Evolutionary conservation across 495 filamentous ascomycete species (phyloP), one percentile per base, ranked within the genome.

Genomic region (Lepidopterella palustris): DNA sequence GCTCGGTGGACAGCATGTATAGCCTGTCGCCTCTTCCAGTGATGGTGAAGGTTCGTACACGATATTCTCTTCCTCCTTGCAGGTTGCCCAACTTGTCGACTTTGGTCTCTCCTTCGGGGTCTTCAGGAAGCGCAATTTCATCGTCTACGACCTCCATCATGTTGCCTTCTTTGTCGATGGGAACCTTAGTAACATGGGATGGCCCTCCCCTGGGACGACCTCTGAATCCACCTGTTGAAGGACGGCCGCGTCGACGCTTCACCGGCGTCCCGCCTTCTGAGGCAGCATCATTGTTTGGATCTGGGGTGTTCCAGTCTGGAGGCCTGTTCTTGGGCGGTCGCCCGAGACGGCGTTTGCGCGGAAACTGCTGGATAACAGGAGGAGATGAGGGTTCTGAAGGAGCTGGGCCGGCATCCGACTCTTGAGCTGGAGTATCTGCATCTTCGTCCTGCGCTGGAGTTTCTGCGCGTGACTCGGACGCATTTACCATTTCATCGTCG

Each of bases 1-100:
- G 93, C 66, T 98, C 93, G 1, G 93, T 98, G 1, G 91, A 96
- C 67, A 98, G 77, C 93, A 98, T 98, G 82, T 98, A 98, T 15
- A 95, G 81, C 23, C 90, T 75, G 26, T 93, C 80, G n/a, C 84
- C 89, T 49, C 91, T 84, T 49, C 87, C 89, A 24, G 83, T 78
- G 52, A 98, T 87, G 27, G 84, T 95, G 70, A 98, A 98, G 1
- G 89, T 92, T 45, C 93, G 86, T 65, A 95, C 95, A 51, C 95
- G 85, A 68, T 97, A 98, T 63, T 97, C 89, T 63, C 93, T 81
- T 8, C 85, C 90, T 4, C 82, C 92, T 45, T 82, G 79, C 1
- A 98, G 80, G 53, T 87, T 80, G 20, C 93, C 93, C 59, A 87
- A 74, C 71, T 90, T 89, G 72, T 95, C 88, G 6, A 98, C 93